phyloP scores from a whole-genome alignment of 2,329 filamentous ascomycete genomes.

The Hymenotorrendiella dingleyae region DNA sequence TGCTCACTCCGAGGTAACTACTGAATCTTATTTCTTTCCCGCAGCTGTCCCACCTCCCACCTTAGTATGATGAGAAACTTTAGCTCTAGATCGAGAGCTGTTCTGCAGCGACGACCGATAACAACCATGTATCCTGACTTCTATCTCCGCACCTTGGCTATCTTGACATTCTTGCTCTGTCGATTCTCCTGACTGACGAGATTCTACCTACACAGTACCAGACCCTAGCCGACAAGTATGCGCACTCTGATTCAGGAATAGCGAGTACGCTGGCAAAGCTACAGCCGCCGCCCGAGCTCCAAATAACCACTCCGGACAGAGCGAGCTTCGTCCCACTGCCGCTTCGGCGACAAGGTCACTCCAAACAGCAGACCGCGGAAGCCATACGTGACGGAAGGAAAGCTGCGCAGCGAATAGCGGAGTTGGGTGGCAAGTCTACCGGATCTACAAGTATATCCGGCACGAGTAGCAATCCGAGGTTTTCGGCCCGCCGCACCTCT shows the following conservation, averaged over 20 bases:
- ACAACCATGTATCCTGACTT: constrained; percentile 46
- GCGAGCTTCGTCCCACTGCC: constrained; percentile 29
- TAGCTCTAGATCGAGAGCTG: constrained; percentile 85
- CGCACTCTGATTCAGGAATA: constrained; percentile 58
- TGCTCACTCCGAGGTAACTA: constrained; percentile 59
- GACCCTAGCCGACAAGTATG: constrained; percentile 62
- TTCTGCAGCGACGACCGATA: constrained; percentile 58
- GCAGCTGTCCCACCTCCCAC: background rate
- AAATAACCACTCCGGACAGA: constrained; percentile 21
- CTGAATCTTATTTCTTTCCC: constrained; percentile 13
- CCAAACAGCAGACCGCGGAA: constrained; percentile 54
- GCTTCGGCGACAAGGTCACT: constrained; percentile 23
- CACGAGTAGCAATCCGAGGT: constrained; percentile 33
- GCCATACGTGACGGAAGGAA: constrained; percentile 59
- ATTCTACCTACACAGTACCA: constrained; percentile 50
- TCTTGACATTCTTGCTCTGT: constrained; percentile 7
- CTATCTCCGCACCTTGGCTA: constrained; percentile 30
- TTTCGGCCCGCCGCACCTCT: constrained; percentile 44
- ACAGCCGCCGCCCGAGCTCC: constrained; percentile 50
- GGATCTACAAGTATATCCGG: constrained; percentile 42
- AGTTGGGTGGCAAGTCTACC: constrained; percentile 36
- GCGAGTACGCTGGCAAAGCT: constrained; percentile 61
- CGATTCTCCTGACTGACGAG: constrained; percentile 24
- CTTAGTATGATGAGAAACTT: constrained; percentile 41
- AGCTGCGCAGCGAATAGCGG: constrained; percentile 48